Base-by-base conservation (phyloP, 495 filamentous ascomycete genomes). In the Cercophora newfieldiana region DNA sequence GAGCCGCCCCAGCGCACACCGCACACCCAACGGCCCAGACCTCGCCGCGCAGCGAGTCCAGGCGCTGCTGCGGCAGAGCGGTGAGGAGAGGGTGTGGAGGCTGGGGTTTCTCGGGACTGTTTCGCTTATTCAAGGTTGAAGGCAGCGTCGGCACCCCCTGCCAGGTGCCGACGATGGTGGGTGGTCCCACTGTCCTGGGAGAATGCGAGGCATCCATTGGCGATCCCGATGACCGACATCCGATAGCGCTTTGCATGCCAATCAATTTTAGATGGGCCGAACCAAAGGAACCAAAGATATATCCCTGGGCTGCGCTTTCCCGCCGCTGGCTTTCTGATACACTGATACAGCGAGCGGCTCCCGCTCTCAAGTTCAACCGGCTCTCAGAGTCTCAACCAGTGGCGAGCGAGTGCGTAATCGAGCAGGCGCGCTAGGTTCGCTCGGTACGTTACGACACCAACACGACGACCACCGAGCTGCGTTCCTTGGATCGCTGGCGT, bases 291-390 rank as follows among this genome's bases (percentile, higher is more conserved):
- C 28, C 48, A 47, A 3, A 62, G 58, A 51, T 49, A 16, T n/a
- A 30, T 21, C 29, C 10, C 56, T 21, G 26, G 14, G 21, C 56
- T 59, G 30, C 30, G 30, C 30, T 33, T 33, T 33, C 30, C 30
- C 37, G 59, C 21, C 33, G 21, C 18, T 24, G 16, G 48, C 48
- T n/a, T 51, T 51, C 18, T 47, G 37, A 47, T 22, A 53, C 19
- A 12, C 25, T 24, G 53, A 56, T 56, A 56, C 53, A 24, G 21
- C 12, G 53, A n/a, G n/a, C n/a, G n/a, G n/a, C n/a, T 62, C 66
- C 85, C 87, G 64, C 86, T 83, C 6, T 71, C 69, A 29, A 74
- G 66, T 12, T 33, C 30, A 33, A 12, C 30, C 5, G 30, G 30
- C 30, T 33, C 5, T 12, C 30, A 4, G 30, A 33, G 5, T 33